Evolutionary conservation across 495 filamentous ascomycete species (phyloP).

Genomic region (Cryomyces antarcticus): DNA sequence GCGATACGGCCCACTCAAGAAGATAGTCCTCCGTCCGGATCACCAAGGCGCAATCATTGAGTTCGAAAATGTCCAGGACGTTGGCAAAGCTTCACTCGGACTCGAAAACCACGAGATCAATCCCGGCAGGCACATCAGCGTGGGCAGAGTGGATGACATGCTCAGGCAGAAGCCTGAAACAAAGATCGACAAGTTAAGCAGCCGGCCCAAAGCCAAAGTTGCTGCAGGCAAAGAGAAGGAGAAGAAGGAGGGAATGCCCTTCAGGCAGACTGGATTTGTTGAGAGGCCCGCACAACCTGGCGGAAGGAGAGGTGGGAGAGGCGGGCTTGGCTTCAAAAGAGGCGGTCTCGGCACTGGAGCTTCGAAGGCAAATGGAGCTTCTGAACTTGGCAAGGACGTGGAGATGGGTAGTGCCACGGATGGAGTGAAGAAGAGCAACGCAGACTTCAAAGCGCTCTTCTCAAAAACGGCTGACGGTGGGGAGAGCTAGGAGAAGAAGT

Average conservation of each 20-base stretch:
- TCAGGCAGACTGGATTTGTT: constrained; percentile 19
- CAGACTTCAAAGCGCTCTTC: constrained; percentile 71
- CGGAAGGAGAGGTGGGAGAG: constrained; percentile 20
- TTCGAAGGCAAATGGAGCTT: not conserved
- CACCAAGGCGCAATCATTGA: constrained; percentile 81
- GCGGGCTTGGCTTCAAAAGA: constrained; percentile 13
- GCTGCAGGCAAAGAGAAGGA: constrained; percentile 24
- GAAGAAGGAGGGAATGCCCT: constrained; percentile 19
- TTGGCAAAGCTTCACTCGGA: constrained; percentile 53
- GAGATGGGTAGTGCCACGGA: constrained; percentile 5
- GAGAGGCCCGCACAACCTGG: constrained; percentile 31
- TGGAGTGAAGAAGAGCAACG: constrained; percentile 50
- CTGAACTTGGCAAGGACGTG: constrained; percentile 5
- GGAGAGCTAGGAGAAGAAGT: too few species aligned
- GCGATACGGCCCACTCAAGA: constrained; percentile 33
- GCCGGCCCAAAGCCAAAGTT: constrained; percentile 1
- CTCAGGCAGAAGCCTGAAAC: constrained; percentile 34
- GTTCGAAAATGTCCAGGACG: constrained; percentile 44
- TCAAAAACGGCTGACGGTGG: too few species aligned
- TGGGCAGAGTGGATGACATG: constrained; percentile 51
- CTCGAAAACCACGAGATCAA: constrained; percentile 53
- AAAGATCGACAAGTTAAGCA: constrained; percentile 14
- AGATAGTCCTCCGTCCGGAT: constrained; percentile 41
- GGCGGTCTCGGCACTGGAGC: constrained; percentile 5
- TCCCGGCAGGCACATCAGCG: constrained; percentile 39